Conservation (phyloP, 2,329 filamentous ascomycete species). For the Reticulascus tulasneorum region DNA sequence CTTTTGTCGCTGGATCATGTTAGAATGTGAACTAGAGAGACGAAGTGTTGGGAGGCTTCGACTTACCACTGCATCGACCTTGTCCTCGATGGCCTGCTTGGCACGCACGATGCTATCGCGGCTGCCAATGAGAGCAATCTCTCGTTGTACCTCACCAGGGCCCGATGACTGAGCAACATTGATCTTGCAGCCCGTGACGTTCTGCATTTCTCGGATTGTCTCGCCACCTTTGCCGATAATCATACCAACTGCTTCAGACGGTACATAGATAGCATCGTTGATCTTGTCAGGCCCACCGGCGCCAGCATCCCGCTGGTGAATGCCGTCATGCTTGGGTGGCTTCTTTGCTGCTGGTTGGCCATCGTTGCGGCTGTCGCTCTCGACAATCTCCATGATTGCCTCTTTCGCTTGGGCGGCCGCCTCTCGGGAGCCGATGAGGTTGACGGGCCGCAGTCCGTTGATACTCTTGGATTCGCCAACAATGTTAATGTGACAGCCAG, state of each 20-base stretch:
- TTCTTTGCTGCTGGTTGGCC: constrained; percentile 28
- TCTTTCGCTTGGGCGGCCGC: constrained; percentile 78
- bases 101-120: constrained; percentile 74
- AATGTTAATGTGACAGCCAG: constrained; percentile 94
- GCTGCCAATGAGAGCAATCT: constrained; percentile 80
- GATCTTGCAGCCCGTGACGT: constrained; percentile 84
- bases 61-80: constrained; percentile 84
- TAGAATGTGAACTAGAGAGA: constrained; percentile 18
- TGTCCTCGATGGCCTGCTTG: constrained; percentile 83
- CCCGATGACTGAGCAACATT: constrained; percentile 82
- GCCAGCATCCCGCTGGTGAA: constrained; percentile 26
- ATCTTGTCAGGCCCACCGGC: constrained; percentile 57
- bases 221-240: constrained; percentile 94
- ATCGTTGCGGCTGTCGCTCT: constrained; percentile 73
- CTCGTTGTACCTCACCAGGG: constrained; percentile 73
- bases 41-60: not conserved
- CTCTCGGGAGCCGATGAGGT: constrained; percentile 75
- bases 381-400: constrained; percentile 88
- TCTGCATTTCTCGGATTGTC: constrained; percentile 92
- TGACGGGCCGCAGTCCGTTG: constrained; percentile 84
- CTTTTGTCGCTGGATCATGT: constrained; percentile 46
- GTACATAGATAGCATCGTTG: constrained; percentile 79
- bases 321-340: constrained; percentile 25
- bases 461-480: constrained; percentile 90
- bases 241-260: constrained; percentile 91